Evolutionary conservation across 768 basidiomycete species (phyloP).

Genomic region (Boletellus sp.): DNA sequence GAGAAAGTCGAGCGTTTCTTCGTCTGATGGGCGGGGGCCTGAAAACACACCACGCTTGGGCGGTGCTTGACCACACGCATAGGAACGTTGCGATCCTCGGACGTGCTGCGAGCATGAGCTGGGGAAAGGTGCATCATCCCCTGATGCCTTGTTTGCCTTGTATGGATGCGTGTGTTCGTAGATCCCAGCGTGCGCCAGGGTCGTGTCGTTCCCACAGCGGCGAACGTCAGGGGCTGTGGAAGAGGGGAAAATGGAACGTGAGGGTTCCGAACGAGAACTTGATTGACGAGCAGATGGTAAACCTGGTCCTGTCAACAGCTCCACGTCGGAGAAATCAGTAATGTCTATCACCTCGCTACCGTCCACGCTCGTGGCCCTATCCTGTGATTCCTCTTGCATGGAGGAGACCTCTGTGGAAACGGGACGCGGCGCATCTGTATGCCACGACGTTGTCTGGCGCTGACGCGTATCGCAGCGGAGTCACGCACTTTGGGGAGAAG

Average conservation of each 20-base stretch:
- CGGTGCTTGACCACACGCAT: conserved; percentile 15
- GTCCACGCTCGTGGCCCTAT: conserved; percentile 12
- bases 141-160: conserved; percentile 4
- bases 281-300: conserved; percentile 2
- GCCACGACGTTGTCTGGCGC: background rate
- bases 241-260: conserved; percentile 7
- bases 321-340: conserved; percentile 17
- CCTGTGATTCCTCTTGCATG: conserved; percentile 1
- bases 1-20: conserved; percentile 20
- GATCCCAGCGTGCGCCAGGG: conserved; percentile 2
- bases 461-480: background rate
- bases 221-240: background rate
- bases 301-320: conserved; percentile 11
- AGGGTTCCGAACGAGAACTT: conserved; percentile 11
- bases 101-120: conserved; percentile 53
- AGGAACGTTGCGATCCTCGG: conserved; percentile 51
- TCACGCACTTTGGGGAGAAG: conserved; percentile 16
- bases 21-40: conserved; percentile 1
- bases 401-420: conserved; percentile 20
- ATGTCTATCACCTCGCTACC: conserved; percentile 18
- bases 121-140: conserved; percentile 44
- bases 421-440: conserved; percentile 24
- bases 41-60: conserved; percentile 7
- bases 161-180: background rate
- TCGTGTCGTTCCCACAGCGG: conserved; percentile 4